These are phyloP conservation scores for Phaeosphaeriaceae sp. DNA, from an alignment of 2,329 filamentous ascomycete species.

Conservation along the genomic window DNA sequence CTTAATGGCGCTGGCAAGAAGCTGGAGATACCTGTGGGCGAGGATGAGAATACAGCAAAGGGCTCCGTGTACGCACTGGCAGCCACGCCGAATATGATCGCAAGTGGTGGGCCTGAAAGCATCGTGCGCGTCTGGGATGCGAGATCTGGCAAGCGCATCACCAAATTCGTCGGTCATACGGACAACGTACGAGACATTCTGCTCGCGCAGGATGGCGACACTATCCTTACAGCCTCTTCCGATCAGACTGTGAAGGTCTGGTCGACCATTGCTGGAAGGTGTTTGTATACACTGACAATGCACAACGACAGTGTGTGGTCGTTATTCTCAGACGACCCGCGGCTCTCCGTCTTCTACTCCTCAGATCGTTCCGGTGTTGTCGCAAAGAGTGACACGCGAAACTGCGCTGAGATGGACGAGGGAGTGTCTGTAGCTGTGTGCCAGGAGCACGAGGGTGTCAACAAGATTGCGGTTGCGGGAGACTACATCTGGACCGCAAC, in stretches of 20 bases:
- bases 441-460: constrained; percentile 87
- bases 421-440: constrained; percentile 89
- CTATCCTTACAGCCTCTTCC: constrained; percentile 90
- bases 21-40: constrained; percentile 82
- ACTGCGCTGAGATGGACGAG: constrained; percentile 79
- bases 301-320: constrained; percentile 99
- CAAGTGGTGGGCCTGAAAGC: constrained; percentile 92
- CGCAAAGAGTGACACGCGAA: constrained; percentile 93
- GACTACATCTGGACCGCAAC: constrained; percentile 91
- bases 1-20: constrained; percentile 85
- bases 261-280: constrained; percentile 93
- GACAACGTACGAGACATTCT: constrained; percentile 93
- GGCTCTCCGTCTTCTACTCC: constrained; percentile 90
- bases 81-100: constrained; percentile 79
- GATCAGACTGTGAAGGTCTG: constrained; percentile 98
- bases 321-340: constrained; percentile 85
- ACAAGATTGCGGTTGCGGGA: constrained; percentile 67
- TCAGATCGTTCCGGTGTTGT: constrained; percentile 90
- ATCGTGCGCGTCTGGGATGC: constrained; percentile 93
- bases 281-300: constrained; percentile 98
- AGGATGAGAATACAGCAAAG: constrained; percentile 84
- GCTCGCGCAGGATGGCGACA: constrained; percentile 86
- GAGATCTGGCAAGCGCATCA: constrained; percentile 85
- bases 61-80: constrained; percentile 93
- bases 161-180: constrained; percentile 95